Evolutionary conservation across 73 alveolate species (phyloP).

Genomic region (Stentor roeselii): DNA sequence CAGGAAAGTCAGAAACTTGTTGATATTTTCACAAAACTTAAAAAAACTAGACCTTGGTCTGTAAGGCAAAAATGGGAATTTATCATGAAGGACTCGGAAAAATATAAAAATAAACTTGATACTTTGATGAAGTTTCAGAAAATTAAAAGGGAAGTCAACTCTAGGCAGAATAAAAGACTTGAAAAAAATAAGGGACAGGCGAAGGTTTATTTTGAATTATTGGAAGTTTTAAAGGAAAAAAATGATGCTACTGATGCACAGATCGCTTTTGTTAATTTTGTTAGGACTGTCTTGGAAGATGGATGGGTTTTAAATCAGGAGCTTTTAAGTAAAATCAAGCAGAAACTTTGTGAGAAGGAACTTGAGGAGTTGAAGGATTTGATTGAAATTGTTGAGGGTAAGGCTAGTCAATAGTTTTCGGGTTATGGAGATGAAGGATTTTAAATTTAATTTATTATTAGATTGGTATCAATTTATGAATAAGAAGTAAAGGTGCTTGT

Average conservation of each 20-base stretch:
- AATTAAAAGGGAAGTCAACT: not conserved
- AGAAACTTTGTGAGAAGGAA: not conserved
- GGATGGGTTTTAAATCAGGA: not conserved
- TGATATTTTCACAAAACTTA: not conserved
- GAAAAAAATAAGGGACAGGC: not conserved
- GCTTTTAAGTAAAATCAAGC: not conserved
- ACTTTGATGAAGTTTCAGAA: not conserved
- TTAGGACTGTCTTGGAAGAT: not conserved
- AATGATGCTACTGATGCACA: not conserved
- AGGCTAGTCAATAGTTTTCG: too few relatives aligned
- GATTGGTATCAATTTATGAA: too few relatives aligned
- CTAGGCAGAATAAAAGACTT: not conserved
- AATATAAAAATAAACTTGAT: too few relatives aligned
- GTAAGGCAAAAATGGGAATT: not conserved
- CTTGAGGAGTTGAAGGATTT: not conserved
- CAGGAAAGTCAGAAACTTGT: constrained; percentile 4
- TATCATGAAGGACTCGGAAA: not conserved
- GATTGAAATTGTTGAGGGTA: too few relatives aligned
- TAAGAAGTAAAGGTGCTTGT: too few relatives aligned
- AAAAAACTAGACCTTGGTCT: not conserved
- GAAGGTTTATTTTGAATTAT: not conserved
- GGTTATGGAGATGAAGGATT: too few relatives aligned
- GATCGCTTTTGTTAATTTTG: not conserved
- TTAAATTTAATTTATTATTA: too few relatives aligned
- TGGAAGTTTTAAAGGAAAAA: not conserved